Conservation (phyloP, 257 asterid genomes). For the Przewalskia tangutica region DNA sequence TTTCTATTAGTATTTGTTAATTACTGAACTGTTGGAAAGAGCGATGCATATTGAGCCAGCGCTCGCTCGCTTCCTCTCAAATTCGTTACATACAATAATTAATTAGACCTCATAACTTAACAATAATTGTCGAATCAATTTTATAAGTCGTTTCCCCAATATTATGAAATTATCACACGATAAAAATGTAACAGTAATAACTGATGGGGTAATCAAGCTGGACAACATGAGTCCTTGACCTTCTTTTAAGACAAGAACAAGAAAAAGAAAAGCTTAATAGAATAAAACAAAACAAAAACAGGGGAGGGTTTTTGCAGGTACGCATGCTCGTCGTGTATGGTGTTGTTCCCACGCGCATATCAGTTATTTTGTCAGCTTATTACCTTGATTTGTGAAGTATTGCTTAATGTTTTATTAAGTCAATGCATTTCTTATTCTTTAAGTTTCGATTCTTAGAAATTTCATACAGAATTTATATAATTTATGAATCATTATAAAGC, state of each 20-base stretch:
- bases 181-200: neutral
- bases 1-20: too few species aligned
- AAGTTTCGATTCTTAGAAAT: too few species aligned
- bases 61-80: neutral
- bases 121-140: neutral
- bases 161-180: neutral
- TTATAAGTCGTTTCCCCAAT: neutral
- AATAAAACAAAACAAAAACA: neutral
- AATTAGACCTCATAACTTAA: neutral
- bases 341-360: neutral
- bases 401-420: neutral
- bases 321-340: neutral
- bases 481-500: too few species aligned
- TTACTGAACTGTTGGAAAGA: neutral
- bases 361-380: neutral
- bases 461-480: too few species aligned
- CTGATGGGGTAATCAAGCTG: neutral
- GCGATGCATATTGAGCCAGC: neutral
- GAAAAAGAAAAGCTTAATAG: neutral
- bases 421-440: neutral
- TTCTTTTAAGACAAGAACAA: neutral
- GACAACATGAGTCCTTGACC: neutral
- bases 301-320: too few species aligned
- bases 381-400: neutral
- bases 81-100: neutral